These are phyloP conservation scores for Tricholoma furcatifolium DNA, from an alignment of 768 basidiomycete species.

Conservation along the genomic window DNA sequence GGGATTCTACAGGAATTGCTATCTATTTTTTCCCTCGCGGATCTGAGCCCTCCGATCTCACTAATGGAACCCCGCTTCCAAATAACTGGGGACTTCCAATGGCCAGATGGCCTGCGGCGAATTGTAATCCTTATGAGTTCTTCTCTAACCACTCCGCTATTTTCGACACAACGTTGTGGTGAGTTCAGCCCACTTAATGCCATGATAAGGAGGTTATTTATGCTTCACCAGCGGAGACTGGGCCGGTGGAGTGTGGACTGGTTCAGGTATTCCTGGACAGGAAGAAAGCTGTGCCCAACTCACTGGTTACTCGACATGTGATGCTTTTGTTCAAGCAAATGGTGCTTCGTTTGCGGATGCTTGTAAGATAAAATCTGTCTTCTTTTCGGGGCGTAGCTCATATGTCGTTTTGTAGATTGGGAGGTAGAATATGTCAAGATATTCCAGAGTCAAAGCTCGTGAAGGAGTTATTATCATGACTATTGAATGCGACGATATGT, in stretches of 20 bases:
- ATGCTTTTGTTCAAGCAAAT: conserved; percentile 69
- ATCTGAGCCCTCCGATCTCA: conserved; percentile 76
- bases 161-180: conserved; percentile 88
- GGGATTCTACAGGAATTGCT: conserved; percentile 73
- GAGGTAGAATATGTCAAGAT: conserved; percentile 75
- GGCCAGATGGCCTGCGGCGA: conserved; percentile 75
- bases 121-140: conserved; percentile 75
- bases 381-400: background rate
- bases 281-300: conserved; percentile 79
- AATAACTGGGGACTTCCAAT: conserved; percentile 72
- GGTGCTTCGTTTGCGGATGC: conserved; percentile 74
- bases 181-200: conserved; percentile 17
- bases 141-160: conserved; percentile 78
- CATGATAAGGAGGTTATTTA: background rate
- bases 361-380: conserved; percentile 50
- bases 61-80: conserved; percentile 70
- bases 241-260: conserved; percentile 80
- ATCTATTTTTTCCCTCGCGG: conserved; percentile 81
- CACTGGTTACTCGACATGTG: conserved; percentile 82
- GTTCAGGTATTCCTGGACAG: conserved; percentile 78
- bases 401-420: conserved; percentile 56
- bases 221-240: conserved; percentile 70
- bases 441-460: conserved; percentile 43
- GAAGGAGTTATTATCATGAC: background rate
- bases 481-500: background rate